Base-by-base conservation (phyloP, 768 basidiomycete genomes). In the Trichaptum fuscoviolaceum region DNA sequence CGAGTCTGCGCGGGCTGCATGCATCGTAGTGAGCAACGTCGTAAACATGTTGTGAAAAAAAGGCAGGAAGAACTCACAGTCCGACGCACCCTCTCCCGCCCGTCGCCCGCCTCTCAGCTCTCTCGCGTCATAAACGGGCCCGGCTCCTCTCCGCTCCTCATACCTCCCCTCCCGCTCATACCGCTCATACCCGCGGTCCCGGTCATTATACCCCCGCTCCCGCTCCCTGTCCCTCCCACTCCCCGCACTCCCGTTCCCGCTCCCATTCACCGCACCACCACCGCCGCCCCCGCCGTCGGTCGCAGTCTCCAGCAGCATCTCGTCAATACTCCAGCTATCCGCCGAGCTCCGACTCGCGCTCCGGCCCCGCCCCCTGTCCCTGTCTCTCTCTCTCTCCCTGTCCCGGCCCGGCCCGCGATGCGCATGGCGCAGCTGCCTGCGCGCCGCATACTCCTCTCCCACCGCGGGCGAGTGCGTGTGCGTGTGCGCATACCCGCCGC, bases 231-330 rank as follows among this genome's bases (percentile, higher is more conserved):
- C 42, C 20, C 42, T 12, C 20, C 42, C 42, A 12, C 42, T 52
- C 42, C 42, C 42, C 42, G 42, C 42, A 52, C 59, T 61, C 59
- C 59, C 59, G 24, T 17, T 61, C 2, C 60, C 0, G 67, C 8
- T 30, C 8, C 30, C 30, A 8, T 30, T 30, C 30, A 30, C 30
- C 2, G 30, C 30, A 30, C 71, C 68, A 57, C 68, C 67, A 15
- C 77, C 75, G 35, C 71, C 72, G 64, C 72, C 72, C 52, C 76
- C 76, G 67, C 81, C 75, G 62, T 79, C 78, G 0, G 79, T 79
- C 12, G 79, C 74, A 23, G 81, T 81, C 63, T 82, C 81, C 66
- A 84, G 71, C 63, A 84, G 75, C 77, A 84, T 80, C 65, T 84
- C 82, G 63, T 84, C 83, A 67, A 84, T 74, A 64, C 75, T 77